Percentiles rank a stretch among this genome's conserved stretches.
Conservation (phyloP, 768 basidiomycete genomes). For the Pholiota conissans region DNA sequence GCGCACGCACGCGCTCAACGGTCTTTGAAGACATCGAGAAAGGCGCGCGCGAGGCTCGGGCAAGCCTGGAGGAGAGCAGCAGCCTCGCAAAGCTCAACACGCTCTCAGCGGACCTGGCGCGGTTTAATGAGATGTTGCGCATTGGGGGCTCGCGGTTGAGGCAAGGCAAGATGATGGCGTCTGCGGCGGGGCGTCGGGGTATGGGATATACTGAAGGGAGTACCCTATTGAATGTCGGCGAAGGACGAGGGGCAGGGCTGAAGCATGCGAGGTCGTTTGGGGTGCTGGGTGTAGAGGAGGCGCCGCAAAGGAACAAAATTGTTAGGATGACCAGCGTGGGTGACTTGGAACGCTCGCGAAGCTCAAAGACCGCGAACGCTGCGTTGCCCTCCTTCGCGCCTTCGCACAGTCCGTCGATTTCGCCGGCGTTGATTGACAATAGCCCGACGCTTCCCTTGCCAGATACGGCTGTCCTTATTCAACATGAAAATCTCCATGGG, state of each 20-base stretch:
- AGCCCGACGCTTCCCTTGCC: not conserved
- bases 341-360: not conserved
- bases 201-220: not conserved
- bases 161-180: not conserved
- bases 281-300: slow-evolving; percentile 11
- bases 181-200: not conserved
- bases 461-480: not conserved
- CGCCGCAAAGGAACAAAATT: slow-evolving; percentile 3
- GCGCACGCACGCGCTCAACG: not conserved
- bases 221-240: not conserved
- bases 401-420: not conserved
- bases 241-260: not conserved
- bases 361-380: not conserved
- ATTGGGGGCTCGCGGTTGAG: slow-evolving; percentile 2
- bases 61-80: not conserved
- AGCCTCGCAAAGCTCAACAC: slow-evolving; percentile 21
- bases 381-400: not conserved
- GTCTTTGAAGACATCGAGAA: slow-evolving; percentile 8
- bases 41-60: not conserved
- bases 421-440: not conserved
- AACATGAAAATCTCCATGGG: not conserved
- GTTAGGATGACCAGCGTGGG: slow-evolving; percentile 9
- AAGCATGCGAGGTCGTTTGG: slow-evolving; percentile 20
- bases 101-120: slow-evolving; percentile 19
- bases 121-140: slow-evolving; percentile 21